A percentile compares a stretch with the other conserved stretches of the same genome.
phyloP scores from a whole-genome alignment of 2,329 filamentous ascomycete genomes.

The Cercospora sesami region DNA sequence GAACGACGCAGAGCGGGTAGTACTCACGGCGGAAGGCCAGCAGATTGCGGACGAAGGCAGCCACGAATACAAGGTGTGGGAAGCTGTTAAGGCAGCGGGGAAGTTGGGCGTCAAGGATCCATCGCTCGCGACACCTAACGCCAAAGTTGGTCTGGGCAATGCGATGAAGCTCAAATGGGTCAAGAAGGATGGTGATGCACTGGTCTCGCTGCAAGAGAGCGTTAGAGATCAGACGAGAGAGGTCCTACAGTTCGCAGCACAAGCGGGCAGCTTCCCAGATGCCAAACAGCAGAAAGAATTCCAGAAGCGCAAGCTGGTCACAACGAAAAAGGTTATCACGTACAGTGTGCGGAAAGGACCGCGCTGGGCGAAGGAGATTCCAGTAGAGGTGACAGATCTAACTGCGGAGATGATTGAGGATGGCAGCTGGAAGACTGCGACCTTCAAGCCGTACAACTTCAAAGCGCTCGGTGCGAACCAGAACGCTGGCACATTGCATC shows the following conservation, averaged over 20 bases:
- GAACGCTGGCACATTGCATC: slow-evolving; percentile 52
- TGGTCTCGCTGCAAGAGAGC: slow-evolving; percentile 62
- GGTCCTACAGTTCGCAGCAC: slow-evolving; percentile 70
- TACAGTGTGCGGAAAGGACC: slow-evolving; percentile 82
- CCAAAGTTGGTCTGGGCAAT: slow-evolving; percentile 88
- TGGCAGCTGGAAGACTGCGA: slow-evolving; percentile 87
- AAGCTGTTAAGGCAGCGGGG: slow-evolving; percentile 48
- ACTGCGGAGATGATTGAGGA: slow-evolving; percentile 87
- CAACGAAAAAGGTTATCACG: slow-evolving; percentile 76
- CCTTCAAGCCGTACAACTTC: slow-evolving; percentile 84
- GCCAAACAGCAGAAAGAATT: slow-evolving; percentile 76
- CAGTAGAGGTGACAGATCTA: slow-evolving; percentile 91
- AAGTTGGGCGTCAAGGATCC: slow-evolving; percentile 51
- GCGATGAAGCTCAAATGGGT: slow-evolving; percentile 78
- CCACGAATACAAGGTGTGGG: slow-evolving; percentile 55
- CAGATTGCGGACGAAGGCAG: slow-evolving; percentile 61
- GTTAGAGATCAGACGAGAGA: slow-evolving; percentile 79
- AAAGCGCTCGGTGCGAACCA: slow-evolving; percentile 65
- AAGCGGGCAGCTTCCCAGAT: slow-evolving; percentile 68
- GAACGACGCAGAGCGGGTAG: slow-evolving; percentile 73
- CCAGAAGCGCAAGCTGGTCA: slow-evolving; percentile 88
- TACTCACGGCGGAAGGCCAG: slow-evolving; percentile 78
- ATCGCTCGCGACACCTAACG: slow-evolving; percentile 69
- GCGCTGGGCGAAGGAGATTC: slow-evolving; percentile 85
- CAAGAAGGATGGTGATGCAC: slow-evolving; percentile 60